A percentile compares a stretch with the other conserved stretches of the same genome.
Evolutionary conservation across 352 stramenopile species (phyloP).

Genomic region (Pythium brachiatum): DNA sequence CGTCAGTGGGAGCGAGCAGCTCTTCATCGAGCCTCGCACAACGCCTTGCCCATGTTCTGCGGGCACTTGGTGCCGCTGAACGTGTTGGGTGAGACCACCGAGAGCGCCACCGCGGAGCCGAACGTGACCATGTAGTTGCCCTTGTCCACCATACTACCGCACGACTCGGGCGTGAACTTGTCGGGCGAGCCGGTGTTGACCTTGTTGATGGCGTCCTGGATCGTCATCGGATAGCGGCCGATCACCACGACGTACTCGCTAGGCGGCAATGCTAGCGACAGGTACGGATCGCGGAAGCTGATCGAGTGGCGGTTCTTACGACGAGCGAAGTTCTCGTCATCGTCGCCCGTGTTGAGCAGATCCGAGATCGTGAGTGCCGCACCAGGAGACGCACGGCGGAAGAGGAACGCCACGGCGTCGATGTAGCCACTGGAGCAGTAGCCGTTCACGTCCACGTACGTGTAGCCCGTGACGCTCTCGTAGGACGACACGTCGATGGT

Average conservation of each 20-base stretch:
- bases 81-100: constrained; percentile 36
- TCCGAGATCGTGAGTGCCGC: constrained; percentile 35
- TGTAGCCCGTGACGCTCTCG: constrained; percentile 31
- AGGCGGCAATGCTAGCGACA: constrained; percentile 49
- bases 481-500: constrained; percentile 62
- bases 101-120: constrained; percentile 33
- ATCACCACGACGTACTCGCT: constrained; percentile 61
- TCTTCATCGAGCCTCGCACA: constrained; percentile 12
- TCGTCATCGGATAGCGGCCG: constrained; percentile 59
- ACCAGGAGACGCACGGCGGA: constrained; percentile 30
- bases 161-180: constrained; percentile 54
- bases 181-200: constrained; percentile 27
- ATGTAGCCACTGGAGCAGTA: constrained; percentile 65
- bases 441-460: constrained; percentile 61
- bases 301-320: constrained; percentile 48
- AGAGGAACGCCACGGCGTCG: constrained; percentile 58
- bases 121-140: constrained; percentile 63
- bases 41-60: constrained; percentile 10
- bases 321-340: constrained; percentile 60
- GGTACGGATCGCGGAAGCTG: constrained; percentile 72
- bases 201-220: constrained; percentile 50
- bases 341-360: constrained; percentile 50
- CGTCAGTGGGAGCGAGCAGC: neutral
- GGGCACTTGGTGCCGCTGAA: constrained; percentile 45
- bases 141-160: constrained; percentile 29